Evolutionary conservation across 148 eudicot species (phyloP), one percentile per base, ranked within the genome.

Genomic region (Silene uniflora): DNA sequence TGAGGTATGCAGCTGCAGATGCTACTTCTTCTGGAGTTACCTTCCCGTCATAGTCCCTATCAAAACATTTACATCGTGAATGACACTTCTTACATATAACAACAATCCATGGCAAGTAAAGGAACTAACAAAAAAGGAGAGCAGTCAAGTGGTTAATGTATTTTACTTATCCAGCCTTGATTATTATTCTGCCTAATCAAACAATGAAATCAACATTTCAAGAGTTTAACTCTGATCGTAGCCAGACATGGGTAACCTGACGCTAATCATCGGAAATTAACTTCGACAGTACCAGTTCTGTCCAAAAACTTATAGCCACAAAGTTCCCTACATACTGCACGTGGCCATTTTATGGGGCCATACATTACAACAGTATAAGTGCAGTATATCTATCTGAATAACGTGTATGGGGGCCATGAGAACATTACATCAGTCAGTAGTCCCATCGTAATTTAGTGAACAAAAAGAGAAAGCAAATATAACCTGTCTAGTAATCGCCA

Each of bases 1-100:
- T 89, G 60, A 91, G 83, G 74, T 91, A 91, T 24, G 81, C 85
- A 77, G 92, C 96, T 55, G 96, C 96, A 69, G 96, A 86, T 67
- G 92, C 96, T 32, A 91, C 89, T 81, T 91, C 96, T 72, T 91
- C 96, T 0, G 96, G 89, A 76, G 89, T 85, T 81, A 91, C 92
- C 79, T 89, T 91, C 54, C 96, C 96, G 54, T 91, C 96, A 68
- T 86, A 75, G 82, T 91, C 96, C 81, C 92, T 91, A 73, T 52
- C 72, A 60, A 39, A 62, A 64, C 39, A 79, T 25, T 66, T 52
- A 62, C 42, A 62, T 46, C 19, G 22, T 76, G 7, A 27, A n/a
- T 21, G 35, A 32, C 35, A 32, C 35, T 32, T 32, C 35, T 32
- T 32, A 12, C n/a, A 55, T 14, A 18, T 29, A 58, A 25, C 49